Evolutionary conservation across 768 basidiomycete genomes (phyloP).

Genomic region (Termitomyces eurrhizus): DNA sequence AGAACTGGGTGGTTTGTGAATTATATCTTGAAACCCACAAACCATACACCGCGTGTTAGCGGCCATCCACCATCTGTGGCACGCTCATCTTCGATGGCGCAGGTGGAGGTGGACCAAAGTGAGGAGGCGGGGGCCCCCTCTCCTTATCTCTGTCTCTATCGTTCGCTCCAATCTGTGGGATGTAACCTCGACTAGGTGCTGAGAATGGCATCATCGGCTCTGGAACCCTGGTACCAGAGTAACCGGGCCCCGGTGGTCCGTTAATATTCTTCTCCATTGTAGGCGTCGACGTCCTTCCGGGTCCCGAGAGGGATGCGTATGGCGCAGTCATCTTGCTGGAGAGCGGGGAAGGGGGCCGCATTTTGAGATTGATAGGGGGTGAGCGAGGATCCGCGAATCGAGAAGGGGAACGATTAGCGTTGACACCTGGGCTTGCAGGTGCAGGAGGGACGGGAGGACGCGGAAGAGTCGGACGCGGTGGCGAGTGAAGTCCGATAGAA

Average conservation of each 20-base stretch:
- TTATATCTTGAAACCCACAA: slow-evolving; percentile 1
- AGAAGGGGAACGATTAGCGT: slow-evolving; percentile 22
- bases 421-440: slow-evolving; percentile 21
- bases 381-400: slow-evolving; percentile 24
- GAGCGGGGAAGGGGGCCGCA: slow-evolving; percentile 30
- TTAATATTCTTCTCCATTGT: slow-evolving; percentile 18
- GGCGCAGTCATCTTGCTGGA: slow-evolving; percentile 15
- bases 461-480: slow-evolving; percentile 26
- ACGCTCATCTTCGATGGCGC: slow-evolving; percentile 40
- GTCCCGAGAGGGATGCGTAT: slow-evolving; percentile 20
- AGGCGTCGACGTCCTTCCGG: slow-evolving; percentile 22
- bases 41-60: slow-evolving; percentile 15
- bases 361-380: slow-evolving; percentile 28
- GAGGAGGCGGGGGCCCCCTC: slow-evolving; percentile 23
- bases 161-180: slow-evolving; percentile 12
- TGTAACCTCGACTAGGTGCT: slow-evolving; percentile 17
- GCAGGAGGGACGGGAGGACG: slow-evolving; percentile 23
- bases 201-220: slow-evolving; percentile 26
- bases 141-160: slow-evolving; percentile 20
- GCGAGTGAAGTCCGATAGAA: slow-evolving; percentile 27
- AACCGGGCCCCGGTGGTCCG: slow-evolving; percentile 12
- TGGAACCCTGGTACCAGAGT: slow-evolving; percentile 24
- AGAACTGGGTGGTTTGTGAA: neutral
- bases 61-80: slow-evolving; percentile 38
- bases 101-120: slow-evolving; percentile 20